These are phyloP conservation scores for Aspergillus pseudonomiae DNA, from an alignment of 2,329 filamentous ascomycete species.

Conservation along the genomic window DNA sequence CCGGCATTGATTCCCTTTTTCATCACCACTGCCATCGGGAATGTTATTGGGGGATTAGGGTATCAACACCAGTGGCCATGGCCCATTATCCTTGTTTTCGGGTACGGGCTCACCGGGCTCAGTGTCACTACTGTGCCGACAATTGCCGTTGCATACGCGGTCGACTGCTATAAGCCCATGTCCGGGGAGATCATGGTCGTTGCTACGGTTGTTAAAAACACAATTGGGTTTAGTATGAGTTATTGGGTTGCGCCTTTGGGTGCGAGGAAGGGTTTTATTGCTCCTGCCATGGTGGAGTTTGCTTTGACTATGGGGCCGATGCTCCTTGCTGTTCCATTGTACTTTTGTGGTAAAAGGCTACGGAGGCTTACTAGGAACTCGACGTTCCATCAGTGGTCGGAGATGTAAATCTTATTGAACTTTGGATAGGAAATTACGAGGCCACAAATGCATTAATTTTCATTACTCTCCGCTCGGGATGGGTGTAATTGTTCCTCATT, in stretches of 20 bases:
- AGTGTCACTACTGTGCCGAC: slow-evolving; percentile 64
- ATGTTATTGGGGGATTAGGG: slow-evolving; percentile 58
- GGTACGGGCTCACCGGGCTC: slow-evolving; percentile 59
- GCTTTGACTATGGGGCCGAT: slow-evolving; percentile 57
- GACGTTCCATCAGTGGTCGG: not conserved
- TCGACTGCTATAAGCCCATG: slow-evolving; percentile 67
- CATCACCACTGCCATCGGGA: slow-evolving; percentile 60
- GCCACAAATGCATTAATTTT: not conserved
- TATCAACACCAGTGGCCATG: slow-evolving; percentile 58
- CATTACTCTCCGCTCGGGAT: not conserved
- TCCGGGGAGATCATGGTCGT: slow-evolving; percentile 62
- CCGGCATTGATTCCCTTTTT: slow-evolving; percentile 61
- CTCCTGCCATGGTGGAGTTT: slow-evolving; percentile 64
- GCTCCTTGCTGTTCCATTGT: slow-evolving; percentile 58
- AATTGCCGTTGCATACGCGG: slow-evolving; percentile 61
- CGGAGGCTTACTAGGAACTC: slow-evolving; percentile 51
- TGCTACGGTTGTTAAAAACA: slow-evolving; percentile 66
- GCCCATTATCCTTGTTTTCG: slow-evolving; percentile 61
- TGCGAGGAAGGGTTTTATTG: slow-evolving; percentile 49
- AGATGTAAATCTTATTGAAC: not conserved
- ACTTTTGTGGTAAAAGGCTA: slow-evolving; percentile 61
- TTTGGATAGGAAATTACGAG: not conserved
- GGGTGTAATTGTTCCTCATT: not conserved
- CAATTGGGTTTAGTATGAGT: slow-evolving; percentile 64
- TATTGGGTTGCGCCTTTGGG: slow-evolving; percentile 60